These are phyloP conservation scores for Myxozyma udenii DNA, from an alignment of 805 yeast species.

Conservation along the genomic window DNA sequence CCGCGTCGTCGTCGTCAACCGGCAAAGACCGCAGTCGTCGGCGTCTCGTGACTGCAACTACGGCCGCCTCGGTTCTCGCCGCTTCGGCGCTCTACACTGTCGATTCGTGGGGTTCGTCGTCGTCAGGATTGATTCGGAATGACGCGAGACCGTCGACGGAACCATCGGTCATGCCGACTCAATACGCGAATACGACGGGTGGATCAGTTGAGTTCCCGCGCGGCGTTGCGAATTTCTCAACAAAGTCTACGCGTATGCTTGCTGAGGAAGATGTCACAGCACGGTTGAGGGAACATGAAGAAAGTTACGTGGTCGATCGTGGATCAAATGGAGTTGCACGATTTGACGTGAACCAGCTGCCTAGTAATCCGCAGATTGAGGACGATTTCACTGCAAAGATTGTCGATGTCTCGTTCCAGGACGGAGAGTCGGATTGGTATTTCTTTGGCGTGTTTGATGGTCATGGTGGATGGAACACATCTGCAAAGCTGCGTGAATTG, in stretches of 20 bases:
- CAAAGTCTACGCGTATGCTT: conserved; percentile 34
- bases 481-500: conserved; percentile 76
- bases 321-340: conserved; percentile 76
- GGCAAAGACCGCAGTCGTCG: not conserved
- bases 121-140: conserved; percentile 10
- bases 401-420: conserved; percentile 39
- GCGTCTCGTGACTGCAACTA: conserved; percentile 12
- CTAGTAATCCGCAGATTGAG: conserved; percentile 91
- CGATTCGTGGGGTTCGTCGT: no score
- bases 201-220: conserved; percentile 22
- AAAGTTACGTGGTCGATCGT: conserved; percentile 73
- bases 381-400: conserved; percentile 85
- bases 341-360: conserved; percentile 84
- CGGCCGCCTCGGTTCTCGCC: conserved; percentile 16
- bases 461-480: conserved; percentile 90
- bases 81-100: conserved; percentile 15
- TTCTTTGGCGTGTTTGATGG: conserved; percentile 97
- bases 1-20: conserved; percentile 5
- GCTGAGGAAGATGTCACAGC: conserved; percentile 69
- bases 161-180: conserved; percentile 3
- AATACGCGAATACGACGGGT: not conserved
- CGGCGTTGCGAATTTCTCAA: conserved; percentile 3
- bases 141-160: conserved; percentile 17
- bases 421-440: conserved; percentile 70
- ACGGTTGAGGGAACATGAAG: conserved; percentile 68